Evolutionary conservation across 1,284 basidiomycete species (phyloP), one percentile per base, ranked within the genome.

Genomic region (Moniliophthora roreri): DNA sequence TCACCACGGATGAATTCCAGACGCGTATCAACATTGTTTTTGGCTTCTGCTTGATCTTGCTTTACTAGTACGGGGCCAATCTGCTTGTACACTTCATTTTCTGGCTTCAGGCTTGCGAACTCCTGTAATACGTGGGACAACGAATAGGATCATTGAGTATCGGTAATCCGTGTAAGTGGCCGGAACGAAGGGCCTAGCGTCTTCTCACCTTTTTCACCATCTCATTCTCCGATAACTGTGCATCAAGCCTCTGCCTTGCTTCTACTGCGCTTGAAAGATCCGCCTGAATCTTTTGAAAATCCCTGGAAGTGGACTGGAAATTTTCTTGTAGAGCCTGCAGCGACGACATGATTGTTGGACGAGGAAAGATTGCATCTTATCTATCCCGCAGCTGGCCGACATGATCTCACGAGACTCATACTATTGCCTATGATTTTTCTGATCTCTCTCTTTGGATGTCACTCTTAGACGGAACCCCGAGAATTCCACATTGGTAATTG

Each of bases 201-300:
- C 20, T 28, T 60, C 69, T 16, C 53, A 89, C 95, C 83, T 96
- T 93, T 63, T 93, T 85, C 36, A 98, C 96, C 53, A 86, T 77
- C 69, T 95, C 89, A 71, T 96, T 98, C 74, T 98, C 96, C 15
- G 88, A 88, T 46, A 91, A 75, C 67, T 98, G 95, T 0, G 93
- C 86, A 60, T 95, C 94, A 18, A 97, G 78, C 49, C 84, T 79
- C 64, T 95, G 92, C 42, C 90, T 78, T 13, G 85, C 87, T 59
- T 93, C 91, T 38, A 97, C 86, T 3, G 82, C 76, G 50, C 74
- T 76, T 1, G 85, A 77, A 47, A 93, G 76, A 59, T 95, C 91
- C 3, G 71, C 64, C 66, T 95, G 92, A 10, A 93, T 65, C 63
- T 89, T 91, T 66, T 94, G 89, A 63, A 86, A 94, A 52, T 91